phyloP scores from a whole-genome alignment of 2,329 filamentous ascomycete genomes.

The Acephala macrosclerotiorum region DNA sequence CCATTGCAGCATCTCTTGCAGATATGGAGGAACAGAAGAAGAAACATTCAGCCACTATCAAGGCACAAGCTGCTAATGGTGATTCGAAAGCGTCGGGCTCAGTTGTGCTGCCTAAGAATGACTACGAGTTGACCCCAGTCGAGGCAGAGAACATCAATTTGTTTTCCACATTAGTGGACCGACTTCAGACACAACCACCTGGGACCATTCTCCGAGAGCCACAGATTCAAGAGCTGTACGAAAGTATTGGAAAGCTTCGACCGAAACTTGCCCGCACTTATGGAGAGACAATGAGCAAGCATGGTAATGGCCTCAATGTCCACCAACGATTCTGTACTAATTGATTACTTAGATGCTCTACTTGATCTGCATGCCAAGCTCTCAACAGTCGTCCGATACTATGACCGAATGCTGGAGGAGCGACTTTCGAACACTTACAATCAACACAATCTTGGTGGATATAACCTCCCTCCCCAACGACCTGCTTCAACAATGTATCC shows the following conservation, averaged over 20 bases:
- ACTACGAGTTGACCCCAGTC: conserved; percentile 91
- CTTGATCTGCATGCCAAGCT: conserved; percentile 94
- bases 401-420: conserved; percentile 97
- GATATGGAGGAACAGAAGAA: conserved; percentile 99
- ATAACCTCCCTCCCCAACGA: conserved; percentile 59
- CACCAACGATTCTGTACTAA: conserved; percentile 45
- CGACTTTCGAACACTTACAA: conserved; percentile 91
- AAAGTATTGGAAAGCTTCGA: conserved; percentile 91
- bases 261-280: conserved; percentile 96
- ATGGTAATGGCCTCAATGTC: conserved; percentile 66
- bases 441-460: conserved; percentile 75
- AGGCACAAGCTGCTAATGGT: conserved; percentile 73
- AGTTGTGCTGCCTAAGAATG: conserved; percentile 78
- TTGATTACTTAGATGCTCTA: conserved; percentile 76
- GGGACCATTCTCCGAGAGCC: conserved; percentile 96
- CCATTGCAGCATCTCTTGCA: conserved; percentile 90
- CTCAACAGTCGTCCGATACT: conserved; percentile 95
- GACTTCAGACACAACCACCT: conserved; percentile 91
- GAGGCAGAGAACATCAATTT: conserved; percentile 98
- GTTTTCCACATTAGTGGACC: conserved; percentile 91
- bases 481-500: conserved; percentile 73
- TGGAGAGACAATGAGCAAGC: conserved; percentile 99
- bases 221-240: conserved; percentile 97
- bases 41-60: conserved; percentile 82
- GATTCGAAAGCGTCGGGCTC: conserved; percentile 57